Evolutionary conservation across 2,329 filamentous ascomycete genomes (phyloP).

Genomic region (Scedosporium minutisporum): DNA sequence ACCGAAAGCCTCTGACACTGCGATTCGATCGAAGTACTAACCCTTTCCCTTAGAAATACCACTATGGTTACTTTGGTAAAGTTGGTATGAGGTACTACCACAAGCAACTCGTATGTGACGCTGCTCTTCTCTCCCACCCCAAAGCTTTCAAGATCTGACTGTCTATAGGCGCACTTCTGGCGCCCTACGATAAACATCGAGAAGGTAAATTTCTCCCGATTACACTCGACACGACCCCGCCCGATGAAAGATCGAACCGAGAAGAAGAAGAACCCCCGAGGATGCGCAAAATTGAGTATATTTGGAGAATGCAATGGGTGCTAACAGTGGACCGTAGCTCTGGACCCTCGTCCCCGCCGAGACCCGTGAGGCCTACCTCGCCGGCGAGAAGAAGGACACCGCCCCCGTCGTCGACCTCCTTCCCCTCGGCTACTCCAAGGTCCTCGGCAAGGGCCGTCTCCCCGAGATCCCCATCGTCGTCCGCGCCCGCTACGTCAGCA

Average conservation of each 20-base stretch:
- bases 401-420: conserved; percentile 97
- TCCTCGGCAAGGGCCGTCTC: conserved; percentile 95
- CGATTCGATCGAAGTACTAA: conserved; percentile 4
- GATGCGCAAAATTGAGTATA: too few species aligned
- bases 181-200: conserved; percentile 98
- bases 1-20: conserved; percentile 35
- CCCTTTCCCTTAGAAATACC: conserved; percentile 50
- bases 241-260: not conserved
- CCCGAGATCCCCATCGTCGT: conserved; percentile 91
- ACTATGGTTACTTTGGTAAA: conserved; percentile 99
- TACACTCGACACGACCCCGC: not conserved
- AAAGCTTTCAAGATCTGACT: not conserved
- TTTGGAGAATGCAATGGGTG: not conserved
- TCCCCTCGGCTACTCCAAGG: conserved; percentile 93
- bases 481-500: conserved; percentile 88
- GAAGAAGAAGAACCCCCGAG: not conserved
- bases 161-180: conserved; percentile 78
- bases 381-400: conserved; percentile 72
- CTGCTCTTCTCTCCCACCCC: too few species aligned
- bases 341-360: conserved; percentile 92
- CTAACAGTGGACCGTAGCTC: conserved; percentile 46
- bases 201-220: conserved; percentile 54
- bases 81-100: conserved; percentile 95
- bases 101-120: conserved; percentile 49
- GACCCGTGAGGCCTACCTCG: conserved; percentile 85